Percentiles rank a stretch among this genome's conserved stretches.
These are phyloP conservation scores for Neoconidiobolus thromboides DNA, from an alignment of 371 early-diverging fungal genomes.

Conservation along the genomic window DNA sequence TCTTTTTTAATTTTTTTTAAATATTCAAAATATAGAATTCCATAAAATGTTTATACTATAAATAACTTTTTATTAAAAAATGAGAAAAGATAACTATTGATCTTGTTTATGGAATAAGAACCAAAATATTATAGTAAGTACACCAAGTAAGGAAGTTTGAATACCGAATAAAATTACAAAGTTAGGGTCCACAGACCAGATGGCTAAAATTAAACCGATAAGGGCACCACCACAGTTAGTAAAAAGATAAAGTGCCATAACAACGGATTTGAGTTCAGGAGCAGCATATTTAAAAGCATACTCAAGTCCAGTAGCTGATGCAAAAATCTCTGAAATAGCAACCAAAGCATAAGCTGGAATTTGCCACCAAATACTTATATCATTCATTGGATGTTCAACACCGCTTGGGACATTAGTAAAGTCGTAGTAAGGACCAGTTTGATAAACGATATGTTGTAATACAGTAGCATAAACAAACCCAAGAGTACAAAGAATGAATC, in stretches of 20 bases:
- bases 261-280: conserved; percentile 48
- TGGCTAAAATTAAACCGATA: conserved; percentile 41
- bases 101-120: conserved; percentile 13
- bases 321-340: conserved; percentile 32
- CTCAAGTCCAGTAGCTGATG: conserved; percentile 55
- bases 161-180: conserved; percentile 41
- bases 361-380: conserved; percentile 41
- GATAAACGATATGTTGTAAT: conserved; percentile 45
- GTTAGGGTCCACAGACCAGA: conserved; percentile 41
- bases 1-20: too few relatives aligned
- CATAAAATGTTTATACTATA: too few relatives aligned
- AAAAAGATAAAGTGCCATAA: conserved; percentile 47
- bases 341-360: conserved; percentile 42
- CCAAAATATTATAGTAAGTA: conserved; percentile 18
- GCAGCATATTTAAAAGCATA: conserved; percentile 61
- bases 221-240: conserved; percentile 44
- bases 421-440: conserved; percentile 26
- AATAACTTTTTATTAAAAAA: neutral
- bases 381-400: conserved; percentile 11
- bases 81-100: neutral
- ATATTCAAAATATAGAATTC: too few relatives aligned
- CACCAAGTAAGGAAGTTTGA: conserved; percentile 23
- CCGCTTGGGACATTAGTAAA: conserved; percentile 15
- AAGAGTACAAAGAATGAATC: conserved; percentile 38
- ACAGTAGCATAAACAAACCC: conserved; percentile 50